phyloP scores from a whole-genome alignment of 306 rosid species.

The Adenanthera pavonina region DNA sequence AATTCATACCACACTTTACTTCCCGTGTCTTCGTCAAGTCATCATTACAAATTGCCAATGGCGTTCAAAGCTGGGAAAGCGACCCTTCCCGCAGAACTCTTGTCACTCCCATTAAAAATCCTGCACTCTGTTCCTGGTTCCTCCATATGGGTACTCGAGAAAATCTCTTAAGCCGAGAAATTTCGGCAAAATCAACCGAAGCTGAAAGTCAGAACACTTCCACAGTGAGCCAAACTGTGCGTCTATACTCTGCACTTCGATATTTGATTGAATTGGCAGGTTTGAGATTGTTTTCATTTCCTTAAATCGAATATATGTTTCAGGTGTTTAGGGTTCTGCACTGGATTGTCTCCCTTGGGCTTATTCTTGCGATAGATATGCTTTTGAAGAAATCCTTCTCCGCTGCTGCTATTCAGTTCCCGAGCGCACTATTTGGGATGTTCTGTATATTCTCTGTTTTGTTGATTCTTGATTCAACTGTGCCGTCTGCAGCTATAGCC shows the following conservation, averaged over 20 bases:
- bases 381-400: slow-evolving; percentile 72
- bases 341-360: slow-evolving; percentile 76
- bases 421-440: slow-evolving; percentile 96
- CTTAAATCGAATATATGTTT: neutral
- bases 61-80: neutral
- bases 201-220: slow-evolving; percentile 56
- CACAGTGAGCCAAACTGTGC: slow-evolving; percentile 57
- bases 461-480: slow-evolving; percentile 65
- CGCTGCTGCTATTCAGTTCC: slow-evolving; percentile 82
- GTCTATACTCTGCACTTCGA: neutral
- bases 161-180: slow-evolving; percentile 35
- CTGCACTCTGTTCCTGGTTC: slow-evolving; percentile 40
- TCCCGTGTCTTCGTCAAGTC: neutral
- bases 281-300: neutral
- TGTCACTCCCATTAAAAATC: neutral
- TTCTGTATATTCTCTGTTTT: slow-evolving; percentile 86
- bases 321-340: slow-evolving; percentile 70
- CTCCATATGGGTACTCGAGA: slow-evolving; percentile 49
- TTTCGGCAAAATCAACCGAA: slow-evolving; percentile 52
- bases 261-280: neutral
- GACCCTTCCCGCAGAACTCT: slow-evolving; percentile 2
- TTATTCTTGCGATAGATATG: slow-evolving; percentile 65
- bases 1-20: neutral
- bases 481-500: slow-evolving; percentile 68
- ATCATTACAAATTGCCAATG: neutral